Evolutionary conservation across 257 asterid species (phyloP).

Genomic region (Vinca minor): DNA sequence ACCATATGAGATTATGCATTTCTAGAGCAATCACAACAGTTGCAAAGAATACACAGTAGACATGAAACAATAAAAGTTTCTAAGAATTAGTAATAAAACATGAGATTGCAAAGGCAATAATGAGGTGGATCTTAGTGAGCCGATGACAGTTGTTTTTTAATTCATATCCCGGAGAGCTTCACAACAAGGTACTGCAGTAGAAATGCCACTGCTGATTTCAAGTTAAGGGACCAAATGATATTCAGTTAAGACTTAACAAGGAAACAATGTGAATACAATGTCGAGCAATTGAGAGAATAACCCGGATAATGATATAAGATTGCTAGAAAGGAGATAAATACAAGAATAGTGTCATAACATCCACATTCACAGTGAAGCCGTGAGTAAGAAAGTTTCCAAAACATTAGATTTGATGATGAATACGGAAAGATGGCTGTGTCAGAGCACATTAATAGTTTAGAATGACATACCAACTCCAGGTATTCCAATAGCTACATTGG

Average conservation of each 20-base stretch:
- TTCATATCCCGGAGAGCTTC: background rate
- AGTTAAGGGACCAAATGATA: background rate
- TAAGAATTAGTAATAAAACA: background rate
- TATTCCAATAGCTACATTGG: background rate
- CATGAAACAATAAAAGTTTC: background rate
- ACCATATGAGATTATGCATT: background rate
- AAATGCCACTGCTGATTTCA: background rate
- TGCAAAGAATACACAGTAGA: background rate
- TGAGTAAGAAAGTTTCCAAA: background rate
- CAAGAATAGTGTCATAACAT: conserved; percentile 6
- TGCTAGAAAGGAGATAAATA: background rate
- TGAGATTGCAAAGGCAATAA: background rate
- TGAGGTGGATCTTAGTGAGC: background rate
- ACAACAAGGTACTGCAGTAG: background rate
- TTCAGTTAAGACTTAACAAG: background rate
- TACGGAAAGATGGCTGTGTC: background rate
- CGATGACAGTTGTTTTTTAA: background rate
- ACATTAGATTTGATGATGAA: background rate
- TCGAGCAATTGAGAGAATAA: background rate
- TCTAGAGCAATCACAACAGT: background rate
- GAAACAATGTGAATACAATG: background rate
- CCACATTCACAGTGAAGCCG: background rate
- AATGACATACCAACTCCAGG: background rate
- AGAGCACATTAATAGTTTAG: background rate
- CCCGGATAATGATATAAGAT: background rate